Base-by-base conservation (phyloP, 169 alveolate genomes). In the Theileria luwenshuni region DNA sequence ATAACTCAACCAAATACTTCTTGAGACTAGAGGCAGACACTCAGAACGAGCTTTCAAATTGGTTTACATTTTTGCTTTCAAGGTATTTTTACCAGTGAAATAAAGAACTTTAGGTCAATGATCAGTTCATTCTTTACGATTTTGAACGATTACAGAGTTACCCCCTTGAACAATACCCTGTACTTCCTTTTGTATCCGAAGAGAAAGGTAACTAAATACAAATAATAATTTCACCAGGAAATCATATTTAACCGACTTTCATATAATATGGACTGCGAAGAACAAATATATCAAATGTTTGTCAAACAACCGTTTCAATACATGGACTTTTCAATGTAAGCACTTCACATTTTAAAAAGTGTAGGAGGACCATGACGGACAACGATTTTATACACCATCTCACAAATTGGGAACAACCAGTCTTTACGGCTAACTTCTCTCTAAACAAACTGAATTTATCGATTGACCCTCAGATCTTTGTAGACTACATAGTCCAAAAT, bases 351-450 rank as follows among this genome's bases (percentile, higher is more conserved):
- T 30, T 19, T 13, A 35, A 3, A 28, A 8, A 21, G 10, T 62
- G 8, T 62, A 62, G 71, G 47, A 67, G 86, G 35, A 23, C 19
- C 17, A 21, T 79, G 69, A 69, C 32, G 6, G 86, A 79, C 71
- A 30, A 17, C 17, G 83, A 79, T n/a, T 35, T 79, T 6, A 6
- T 30, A 3, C 59, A 59, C 47, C 59, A 67, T 58, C 1, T 27
- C 48, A 2, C 49, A 1, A 71, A 30, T 23, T 79, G 83, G 81
- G 17, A 33, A 25, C 59, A 15, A 32, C 27, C 48, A 3, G 48
- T 79, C 41, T 54, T 51, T 21, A 61, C 77, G 8, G 33, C 71
- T 23, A 68, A 70, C 27, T 38, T 79, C 27, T 79, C 86, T 32
- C 65, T 38, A 17, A 79, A 79, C 56, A 28, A 10, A 0, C 41